A percentile compares a stretch with the other conserved stretches of the same genome.
These are phyloP conservation scores for Metahyphopichia silvanorum DNA, from an alignment of 805 yeast species.

Conservation along the genomic window DNA sequence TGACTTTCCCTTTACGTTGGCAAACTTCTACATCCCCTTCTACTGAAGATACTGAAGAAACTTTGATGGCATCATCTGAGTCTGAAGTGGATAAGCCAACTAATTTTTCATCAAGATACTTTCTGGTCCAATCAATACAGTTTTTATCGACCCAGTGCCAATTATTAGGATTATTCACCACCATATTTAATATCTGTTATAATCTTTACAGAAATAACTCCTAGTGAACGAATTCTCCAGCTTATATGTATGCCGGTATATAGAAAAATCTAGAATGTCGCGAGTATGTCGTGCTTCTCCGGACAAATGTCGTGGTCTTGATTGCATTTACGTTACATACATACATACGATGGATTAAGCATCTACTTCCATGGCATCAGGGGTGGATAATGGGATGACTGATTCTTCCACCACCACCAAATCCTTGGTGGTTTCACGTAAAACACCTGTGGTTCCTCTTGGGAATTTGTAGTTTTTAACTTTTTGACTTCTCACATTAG, in stretches of 20 bases:
- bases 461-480: conserved; percentile 79
- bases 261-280: conserved; percentile 14
- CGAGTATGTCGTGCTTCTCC: too few species aligned
- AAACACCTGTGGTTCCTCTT: conserved; percentile 90
- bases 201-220: too few species aligned
- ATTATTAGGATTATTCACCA: conserved; percentile 93
- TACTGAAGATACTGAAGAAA: conserved; percentile 49
- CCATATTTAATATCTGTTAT: too few species aligned
- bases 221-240: too few species aligned
- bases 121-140: conserved; percentile 87
- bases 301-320: too few species aligned
- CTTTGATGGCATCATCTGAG: conserved; percentile 28
- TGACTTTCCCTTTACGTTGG: conserved; percentile 95
- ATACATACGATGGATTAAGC: conserved; percentile 16
- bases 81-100: conserved; percentile 44
- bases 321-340: background rate
- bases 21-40: conserved; percentile 98
- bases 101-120: conserved; percentile 65
- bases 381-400: conserved; percentile 36
- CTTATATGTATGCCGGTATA: too few species aligned
- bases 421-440: conserved; percentile 63
- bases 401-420: conserved; percentile 69
- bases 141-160: conserved; percentile 99
- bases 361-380: conserved; percentile 43
- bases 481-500: conserved; percentile 83